phyloP scores from a whole-genome alignment of 2,329 filamentous ascomycete species.

The Colletotrichum shisoi region DNA sequence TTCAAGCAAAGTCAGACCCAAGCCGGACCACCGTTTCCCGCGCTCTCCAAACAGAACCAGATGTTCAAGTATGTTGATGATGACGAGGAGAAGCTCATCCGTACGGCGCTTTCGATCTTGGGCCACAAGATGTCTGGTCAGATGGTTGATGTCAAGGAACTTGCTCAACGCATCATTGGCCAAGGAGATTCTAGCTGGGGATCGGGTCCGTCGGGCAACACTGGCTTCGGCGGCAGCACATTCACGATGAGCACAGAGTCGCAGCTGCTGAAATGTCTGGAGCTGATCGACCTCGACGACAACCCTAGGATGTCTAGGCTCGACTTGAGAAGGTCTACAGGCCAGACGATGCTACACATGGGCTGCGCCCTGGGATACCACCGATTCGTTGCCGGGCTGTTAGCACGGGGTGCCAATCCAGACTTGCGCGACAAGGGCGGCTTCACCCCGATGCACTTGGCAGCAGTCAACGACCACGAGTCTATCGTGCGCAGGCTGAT shows the following conservation, averaged over 20 bases:
- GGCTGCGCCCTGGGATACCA: conserved; percentile 78
- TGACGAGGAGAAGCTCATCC: conserved; percentile 72
- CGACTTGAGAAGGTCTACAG: conserved; percentile 70
- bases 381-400: conserved; percentile 77
- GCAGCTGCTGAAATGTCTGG: conserved; percentile 75
- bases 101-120: conserved; percentile 71
- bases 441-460: conserved; percentile 83
- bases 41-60: conserved; percentile 53
- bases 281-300: conserved; percentile 80
- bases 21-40: conserved; percentile 47
- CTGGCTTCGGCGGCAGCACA: conserved; percentile 53
- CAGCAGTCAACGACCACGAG: conserved; percentile 76
- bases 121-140: conserved; percentile 71
- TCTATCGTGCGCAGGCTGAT: conserved; percentile 81
- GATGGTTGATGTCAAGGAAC: conserved; percentile 66
- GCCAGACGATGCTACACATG: conserved; percentile 82
- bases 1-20: conserved; percentile 64
- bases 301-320: conserved; percentile 72
- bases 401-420: conserved; percentile 79
- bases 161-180: conserved; percentile 68
- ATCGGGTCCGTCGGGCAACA: conserved; percentile 48
- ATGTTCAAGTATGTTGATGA: conserved; percentile 79
- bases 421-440: conserved; percentile 79
- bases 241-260: conserved; percentile 63
- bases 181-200: conserved; percentile 59